Evolutionary conservation across 148 eudicot species (phyloP), one percentile per base, ranked within the genome.

Genomic region (Arctostaphylos glauca): DNA sequence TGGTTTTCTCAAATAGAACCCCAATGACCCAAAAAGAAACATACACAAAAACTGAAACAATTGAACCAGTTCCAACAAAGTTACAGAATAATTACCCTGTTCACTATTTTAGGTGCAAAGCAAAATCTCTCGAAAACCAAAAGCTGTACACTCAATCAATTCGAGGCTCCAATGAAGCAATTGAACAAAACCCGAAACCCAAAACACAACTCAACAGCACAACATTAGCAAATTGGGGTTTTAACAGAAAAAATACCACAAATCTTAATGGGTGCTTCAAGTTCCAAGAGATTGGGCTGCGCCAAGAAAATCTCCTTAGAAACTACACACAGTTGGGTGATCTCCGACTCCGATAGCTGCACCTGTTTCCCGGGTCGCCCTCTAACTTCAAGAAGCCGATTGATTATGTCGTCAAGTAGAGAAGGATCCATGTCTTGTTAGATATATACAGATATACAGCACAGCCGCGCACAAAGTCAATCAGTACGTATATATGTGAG

Each of bases 311-410:
- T 84, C 21, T 91, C 94, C 74, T 82, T 92, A 8, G 95, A 91
- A 70, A 75, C 84, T 47, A 89, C 43, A 74, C 97, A 94, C 18
- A 92, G 91, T 85, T 91, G 97, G 47, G 91, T 90, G 90, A 94
- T 92, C 89, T 94, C 97, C 48, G 92, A 55, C 87, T 94, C 97
- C n/a, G 94, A 88, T 9, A 94, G 86, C 86, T 92, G 95, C 82
- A 94, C 97, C 87, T 94, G 97, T 58, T 91, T 94, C 62, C 92
- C 95, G 10, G 94, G 92, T 56, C 84, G 85, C 64, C 88, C 88
- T 72, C 84, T 89, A 8, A 92, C 92, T 81, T 92, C 91, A 38
- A 94, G 88, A 62, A 94, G 85, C 44, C 95, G 89, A 80, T 86
- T 84, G 81, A 94, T 94, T 71, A 94, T 83, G 78, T 82, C 97